A percentile compares a stretch with the other conserved stretches of the same genome.
phyloP scores from a whole-genome alignment of 345 rosid genomes.

The Acer campestre region DNA sequence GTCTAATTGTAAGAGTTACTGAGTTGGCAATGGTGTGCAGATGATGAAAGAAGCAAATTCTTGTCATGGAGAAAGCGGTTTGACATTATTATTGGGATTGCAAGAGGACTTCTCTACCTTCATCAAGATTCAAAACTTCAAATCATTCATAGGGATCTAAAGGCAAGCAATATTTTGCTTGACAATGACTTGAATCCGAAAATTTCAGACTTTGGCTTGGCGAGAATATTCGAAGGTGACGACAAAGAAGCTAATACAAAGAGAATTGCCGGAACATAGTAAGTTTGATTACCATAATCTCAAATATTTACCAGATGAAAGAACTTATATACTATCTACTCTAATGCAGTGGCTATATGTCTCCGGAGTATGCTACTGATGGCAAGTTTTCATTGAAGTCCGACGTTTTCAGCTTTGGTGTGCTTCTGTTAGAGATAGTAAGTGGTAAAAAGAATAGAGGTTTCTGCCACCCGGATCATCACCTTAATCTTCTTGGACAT shows the following conservation, averaged over 20 bases:
- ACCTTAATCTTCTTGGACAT: slow-evolving; percentile 32
- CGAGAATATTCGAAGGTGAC: slow-evolving; percentile 32
- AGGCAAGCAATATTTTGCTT: slow-evolving; percentile 36
- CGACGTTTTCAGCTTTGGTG: slow-evolving; percentile 39
- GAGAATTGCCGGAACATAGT: slow-evolving; percentile 55
- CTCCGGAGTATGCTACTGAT: slow-evolving; percentile 32
- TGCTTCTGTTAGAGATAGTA: slow-evolving; percentile 31
- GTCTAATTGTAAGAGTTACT: no score
- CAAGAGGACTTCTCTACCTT: slow-evolving; percentile 51
- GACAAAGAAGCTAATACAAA: slow-evolving; percentile 35
- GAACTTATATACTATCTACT: background rate
- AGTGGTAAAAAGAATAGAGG: slow-evolving; percentile 35
- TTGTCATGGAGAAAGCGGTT: slow-evolving; percentile 30
- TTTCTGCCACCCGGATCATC: slow-evolving; percentile 20
- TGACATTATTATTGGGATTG: slow-evolving; percentile 43
- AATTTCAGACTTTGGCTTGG: slow-evolving; percentile 46
- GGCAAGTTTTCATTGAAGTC: slow-evolving; percentile 30
- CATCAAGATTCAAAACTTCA: slow-evolving; percentile 52
- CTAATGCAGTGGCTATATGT: slow-evolving; percentile 28
- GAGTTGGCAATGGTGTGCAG: slow-evolving; percentile 17
- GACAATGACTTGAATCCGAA: slow-evolving; percentile 39
- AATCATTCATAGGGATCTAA: slow-evolving; percentile 51
- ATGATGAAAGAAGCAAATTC: slow-evolving; percentile 25
- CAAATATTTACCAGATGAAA: background rate
- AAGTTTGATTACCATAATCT: slow-evolving; percentile 16